These are phyloP conservation scores for Erythrophleum fordii DNA, from an alignment of 306 rosid species.

Conservation along the genomic window DNA sequence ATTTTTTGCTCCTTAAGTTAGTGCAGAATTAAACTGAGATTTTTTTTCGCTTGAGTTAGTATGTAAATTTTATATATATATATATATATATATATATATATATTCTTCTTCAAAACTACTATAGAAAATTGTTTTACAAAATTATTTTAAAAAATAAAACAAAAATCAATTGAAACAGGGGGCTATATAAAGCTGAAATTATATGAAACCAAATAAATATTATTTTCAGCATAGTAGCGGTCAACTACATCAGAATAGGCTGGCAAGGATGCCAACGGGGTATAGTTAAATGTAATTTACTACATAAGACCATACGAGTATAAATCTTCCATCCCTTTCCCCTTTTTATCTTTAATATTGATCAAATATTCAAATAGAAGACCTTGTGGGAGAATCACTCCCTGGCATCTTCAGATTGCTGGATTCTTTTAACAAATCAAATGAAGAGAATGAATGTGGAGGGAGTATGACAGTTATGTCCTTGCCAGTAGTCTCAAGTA, in stretches of 20 bases:
- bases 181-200: not conserved
- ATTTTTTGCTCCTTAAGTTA: not conserved
- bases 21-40: not conserved
- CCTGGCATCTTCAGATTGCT: conserved; percentile 50
- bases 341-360: not conserved
- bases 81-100: too few species aligned
- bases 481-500: conserved; percentile 56
- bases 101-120: not conserved
- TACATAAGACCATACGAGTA: not conserved
- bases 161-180: not conserved
- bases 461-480: conserved; percentile 50
- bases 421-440: conserved; percentile 68
- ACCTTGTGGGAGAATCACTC: conserved; percentile 42
- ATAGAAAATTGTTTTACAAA: not conserved
- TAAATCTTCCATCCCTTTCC: conserved; percentile 12
- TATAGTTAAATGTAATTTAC: not conserved
- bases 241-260: conserved; percentile 23
- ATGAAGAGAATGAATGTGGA: conserved; percentile 71
- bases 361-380: conserved; percentile 49
- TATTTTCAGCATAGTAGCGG: conserved; percentile 31
- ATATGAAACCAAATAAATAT: conserved; percentile 1
- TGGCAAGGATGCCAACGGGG: not conserved
- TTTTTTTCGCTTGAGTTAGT: too few species aligned
- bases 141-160: not conserved
- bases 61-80: too few species aligned